These are phyloP conservation scores for Starmerella apis DNA, from an alignment of 805 yeast species.

Conservation along the genomic window DNA sequence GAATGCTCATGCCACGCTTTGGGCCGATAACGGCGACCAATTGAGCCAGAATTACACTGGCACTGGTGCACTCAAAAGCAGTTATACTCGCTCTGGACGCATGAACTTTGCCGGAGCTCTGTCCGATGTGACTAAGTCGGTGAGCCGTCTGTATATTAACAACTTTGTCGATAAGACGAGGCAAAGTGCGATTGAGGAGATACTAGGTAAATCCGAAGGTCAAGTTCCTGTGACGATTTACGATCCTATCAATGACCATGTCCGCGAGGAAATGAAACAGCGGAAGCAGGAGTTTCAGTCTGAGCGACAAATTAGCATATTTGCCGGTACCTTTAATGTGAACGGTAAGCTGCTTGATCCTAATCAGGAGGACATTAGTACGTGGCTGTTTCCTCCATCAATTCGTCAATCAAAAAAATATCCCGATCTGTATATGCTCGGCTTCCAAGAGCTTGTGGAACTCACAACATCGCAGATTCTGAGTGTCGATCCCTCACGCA, in stretches of 20 bases:
- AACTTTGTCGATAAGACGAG: slow-evolving; percentile 87
- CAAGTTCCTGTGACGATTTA: slow-evolving; percentile 62
- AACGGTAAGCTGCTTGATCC: slow-evolving; percentile 52
- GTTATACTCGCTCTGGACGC: slow-evolving; percentile 88
- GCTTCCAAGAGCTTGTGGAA: slow-evolving; percentile 90
- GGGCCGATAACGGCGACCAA: slow-evolving; percentile 99
- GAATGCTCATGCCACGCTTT: slow-evolving; percentile 68
- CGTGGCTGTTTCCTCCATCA: slow-evolving; percentile 69
- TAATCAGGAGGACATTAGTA: slow-evolving; percentile 40
- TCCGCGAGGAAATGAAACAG: slow-evolving; percentile 51
- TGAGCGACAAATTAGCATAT: slow-evolving; percentile 48
- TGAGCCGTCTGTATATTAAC: slow-evolving; percentile 87
- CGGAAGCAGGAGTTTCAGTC: slow-evolving; percentile 48
- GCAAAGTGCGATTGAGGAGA: slow-evolving; percentile 77
- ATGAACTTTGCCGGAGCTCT: slow-evolving; percentile 95
- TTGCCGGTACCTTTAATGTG: slow-evolving; percentile 78
- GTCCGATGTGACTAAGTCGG: slow-evolving; percentile 95
- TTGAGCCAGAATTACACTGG: slow-evolving; percentile 94
- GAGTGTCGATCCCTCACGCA: slow-evolving; percentile 70
- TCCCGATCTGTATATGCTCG: slow-evolving; percentile 81
- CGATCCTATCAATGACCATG: slow-evolving; percentile 82
- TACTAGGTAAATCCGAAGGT: slow-evolving; percentile 69
- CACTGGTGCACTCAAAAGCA: slow-evolving; percentile 90
- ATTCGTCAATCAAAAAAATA: slow-evolving; percentile 25
- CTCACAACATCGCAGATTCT: slow-evolving; percentile 82